Percentiles rank a stretch among this genome's conserved stretches.
phyloP scores from a whole-genome alignment of 2,329 filamentous ascomycete genomes.

The Fusarium sp. region DNA sequence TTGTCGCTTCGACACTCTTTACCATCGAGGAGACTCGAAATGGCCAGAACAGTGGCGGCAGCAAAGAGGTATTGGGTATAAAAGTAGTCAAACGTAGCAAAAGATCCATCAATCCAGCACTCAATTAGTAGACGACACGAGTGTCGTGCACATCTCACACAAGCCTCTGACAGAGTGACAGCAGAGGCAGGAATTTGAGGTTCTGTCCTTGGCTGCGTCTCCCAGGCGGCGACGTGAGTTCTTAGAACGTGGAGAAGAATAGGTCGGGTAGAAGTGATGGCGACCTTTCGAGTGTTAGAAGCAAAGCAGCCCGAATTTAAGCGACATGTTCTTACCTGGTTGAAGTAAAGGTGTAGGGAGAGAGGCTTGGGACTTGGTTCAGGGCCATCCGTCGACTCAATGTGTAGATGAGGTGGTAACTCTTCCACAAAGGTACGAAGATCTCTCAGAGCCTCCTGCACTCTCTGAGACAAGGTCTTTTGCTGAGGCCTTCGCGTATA shows the following conservation, averaged over 20 bases:
- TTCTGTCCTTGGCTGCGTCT: slow-evolving; percentile 29
- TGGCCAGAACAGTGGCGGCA: slow-evolving; percentile 56
- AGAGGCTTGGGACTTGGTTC: slow-evolving; percentile 45
- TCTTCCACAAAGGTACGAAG: slow-evolving; percentile 48
- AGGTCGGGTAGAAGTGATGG: slow-evolving; percentile 50
- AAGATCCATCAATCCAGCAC: slow-evolving; percentile 60
- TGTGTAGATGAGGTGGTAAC: slow-evolving; percentile 47
- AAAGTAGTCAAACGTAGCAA: slow-evolving; percentile 60
- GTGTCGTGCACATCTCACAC: slow-evolving; percentile 58
- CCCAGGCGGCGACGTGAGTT: slow-evolving; percentile 45
- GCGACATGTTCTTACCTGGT: slow-evolving; percentile 33
- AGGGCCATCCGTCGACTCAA: slow-evolving; percentile 39
- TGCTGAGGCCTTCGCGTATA: slow-evolving; percentile 47
- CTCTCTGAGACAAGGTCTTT: slow-evolving; percentile 47
- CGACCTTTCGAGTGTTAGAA: slow-evolving; percentile 38
- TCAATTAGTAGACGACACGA: slow-evolving; percentile 57
- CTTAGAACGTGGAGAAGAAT: slow-evolving; percentile 51
- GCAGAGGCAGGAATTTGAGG: slow-evolving; percentile 48
- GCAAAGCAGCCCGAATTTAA: fast-evolving
- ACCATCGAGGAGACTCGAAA: slow-evolving; percentile 54
- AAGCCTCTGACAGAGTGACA: slow-evolving; percentile 56
- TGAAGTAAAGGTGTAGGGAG: slow-evolving; percentile 50
- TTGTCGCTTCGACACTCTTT: slow-evolving; percentile 50
- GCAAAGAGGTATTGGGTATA: slow-evolving; percentile 62
- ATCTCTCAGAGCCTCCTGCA: slow-evolving; percentile 48